These are phyloP conservation scores for Microbotryum intermedium DNA, from an alignment of 1,284 basidiomycete species.

Conservation along the genomic window DNA sequence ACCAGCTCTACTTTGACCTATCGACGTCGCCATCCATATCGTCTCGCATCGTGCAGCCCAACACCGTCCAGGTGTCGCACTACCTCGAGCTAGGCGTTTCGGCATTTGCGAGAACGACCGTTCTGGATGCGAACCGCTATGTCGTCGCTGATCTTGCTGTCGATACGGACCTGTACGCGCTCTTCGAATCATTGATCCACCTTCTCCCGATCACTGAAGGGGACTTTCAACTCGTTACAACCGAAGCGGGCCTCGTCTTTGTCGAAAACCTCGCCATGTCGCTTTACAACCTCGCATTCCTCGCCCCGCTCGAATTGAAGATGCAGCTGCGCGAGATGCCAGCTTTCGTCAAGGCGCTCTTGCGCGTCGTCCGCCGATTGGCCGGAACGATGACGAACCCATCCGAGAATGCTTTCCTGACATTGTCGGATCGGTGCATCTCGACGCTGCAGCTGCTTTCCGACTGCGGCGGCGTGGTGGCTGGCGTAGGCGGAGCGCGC, in stretches of 20 bases:
- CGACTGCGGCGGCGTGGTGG: conserved; percentile 64
- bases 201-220: conserved; percentile 68
- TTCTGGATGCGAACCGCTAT: conserved; percentile 70
- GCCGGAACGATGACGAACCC: conserved; percentile 45
- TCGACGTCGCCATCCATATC: conserved; percentile 6
- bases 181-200: conserved; percentile 61
- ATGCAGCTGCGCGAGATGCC: conserved; percentile 51
- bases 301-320: conserved; percentile 67
- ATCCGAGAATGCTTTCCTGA: conserved; percentile 50
- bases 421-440: conserved; percentile 63
- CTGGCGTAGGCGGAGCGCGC: conserved; percentile 50
- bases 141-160: conserved; percentile 57
- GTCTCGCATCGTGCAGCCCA: conserved; percentile 32
- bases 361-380: conserved; percentile 43
- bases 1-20: conserved; percentile 17
- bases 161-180: conserved; percentile 47
- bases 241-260: conserved; percentile 61
- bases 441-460: conserved; percentile 79
- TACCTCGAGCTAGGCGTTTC: conserved; percentile 71
- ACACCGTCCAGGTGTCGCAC: conserved; percentile 46
- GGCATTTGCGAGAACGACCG: conserved; percentile 65
- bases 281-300: conserved; percentile 77
- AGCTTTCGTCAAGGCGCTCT: conserved; percentile 40
- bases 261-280: conserved; percentile 68
- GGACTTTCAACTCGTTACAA: conserved; percentile 65